Evolutionary conservation across 257 asterid genomes (phyloP).

Genomic region (Jacaranda copaia): DNA sequence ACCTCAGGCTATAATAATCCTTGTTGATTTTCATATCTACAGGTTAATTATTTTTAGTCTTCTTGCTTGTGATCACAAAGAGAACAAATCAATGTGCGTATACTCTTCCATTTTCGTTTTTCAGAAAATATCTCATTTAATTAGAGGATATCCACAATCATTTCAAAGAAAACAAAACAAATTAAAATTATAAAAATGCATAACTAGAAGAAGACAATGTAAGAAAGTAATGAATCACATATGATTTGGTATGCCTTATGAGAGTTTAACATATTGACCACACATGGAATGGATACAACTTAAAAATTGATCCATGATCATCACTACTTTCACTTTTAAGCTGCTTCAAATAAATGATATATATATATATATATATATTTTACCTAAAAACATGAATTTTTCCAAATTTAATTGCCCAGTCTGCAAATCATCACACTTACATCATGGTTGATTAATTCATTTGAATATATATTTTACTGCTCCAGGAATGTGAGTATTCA

Average conservation of each 20-base stretch:
- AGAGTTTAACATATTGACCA: neutral
- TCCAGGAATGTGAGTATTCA: constrained; percentile 78
- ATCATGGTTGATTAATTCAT: constrained; percentile 30
- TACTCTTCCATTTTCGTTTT: too few relatives aligned
- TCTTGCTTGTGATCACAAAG: too few relatives aligned
- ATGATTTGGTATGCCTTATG: neutral
- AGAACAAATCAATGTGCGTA: too few relatives aligned
- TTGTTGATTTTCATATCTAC: too few relatives aligned
- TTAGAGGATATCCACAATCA: too few relatives aligned
- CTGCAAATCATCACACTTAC: constrained; percentile 24
- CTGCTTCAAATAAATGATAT: neutral
- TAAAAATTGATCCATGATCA: neutral
- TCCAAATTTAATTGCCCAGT: constrained; percentile 11
- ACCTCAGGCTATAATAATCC: too few relatives aligned
- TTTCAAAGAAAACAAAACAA: too few relatives aligned
- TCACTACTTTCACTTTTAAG: neutral
- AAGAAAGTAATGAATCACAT: neutral
- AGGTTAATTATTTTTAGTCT: too few relatives aligned
- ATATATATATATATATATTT: neutral
- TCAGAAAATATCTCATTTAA: too few relatives aligned
- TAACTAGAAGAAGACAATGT: neutral
- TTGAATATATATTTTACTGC: constrained; percentile 72
- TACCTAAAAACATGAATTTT: neutral
- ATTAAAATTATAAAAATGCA: too few relatives aligned
- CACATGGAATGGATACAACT: neutral